Conservation (phyloP, 352 stramenopile genomes). For the Globisporangium solare region DNA sequence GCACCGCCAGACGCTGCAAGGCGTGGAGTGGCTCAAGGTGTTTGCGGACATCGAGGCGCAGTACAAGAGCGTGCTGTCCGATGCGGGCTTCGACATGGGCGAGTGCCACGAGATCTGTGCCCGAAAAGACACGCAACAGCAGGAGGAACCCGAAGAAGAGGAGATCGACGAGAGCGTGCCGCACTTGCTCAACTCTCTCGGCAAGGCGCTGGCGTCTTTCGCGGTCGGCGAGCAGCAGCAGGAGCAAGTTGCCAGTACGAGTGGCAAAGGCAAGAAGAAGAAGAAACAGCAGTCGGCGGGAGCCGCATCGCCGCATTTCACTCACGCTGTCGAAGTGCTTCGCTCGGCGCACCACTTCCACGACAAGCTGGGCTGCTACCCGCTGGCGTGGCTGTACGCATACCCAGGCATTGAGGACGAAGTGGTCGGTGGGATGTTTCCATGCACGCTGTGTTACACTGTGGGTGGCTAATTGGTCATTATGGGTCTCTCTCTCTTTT, state of each 20-base stretch:
- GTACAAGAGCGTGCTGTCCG: constrained; percentile 31
- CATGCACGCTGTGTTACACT: neutral
- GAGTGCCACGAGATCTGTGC: constrained; percentile 66
- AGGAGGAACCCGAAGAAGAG: constrained; percentile 56
- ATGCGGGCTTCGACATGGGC: constrained; percentile 43
- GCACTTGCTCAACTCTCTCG: constrained; percentile 60
- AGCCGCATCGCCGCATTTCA: constrained; percentile 24
- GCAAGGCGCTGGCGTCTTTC: constrained; percentile 48
- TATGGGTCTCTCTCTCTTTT: neutral
- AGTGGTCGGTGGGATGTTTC: constrained; percentile 21
- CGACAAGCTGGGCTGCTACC: constrained; percentile 79
- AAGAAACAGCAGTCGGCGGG: constrained; percentile 14
- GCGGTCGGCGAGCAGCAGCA: constrained; percentile 12
- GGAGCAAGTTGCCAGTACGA: neutral
- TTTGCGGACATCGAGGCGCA: constrained; percentile 40
- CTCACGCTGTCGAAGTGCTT: constrained; percentile 58
- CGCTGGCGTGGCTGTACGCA: constrained; percentile 65
- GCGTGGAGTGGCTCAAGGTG: constrained; percentile 32
- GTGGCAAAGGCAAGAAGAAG: constrained; percentile 5
- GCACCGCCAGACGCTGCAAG: neutral
- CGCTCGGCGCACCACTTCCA: constrained; percentile 74
- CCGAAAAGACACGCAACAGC: constrained; percentile 52
- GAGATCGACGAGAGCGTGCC: constrained; percentile 59
- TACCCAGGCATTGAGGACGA: constrained; percentile 49
- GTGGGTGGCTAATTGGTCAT: neutral